Evolutionary conservation across 2,329 filamentous ascomycete genomes (phyloP).

Genomic region (Ceratocystis papillata): DNA sequence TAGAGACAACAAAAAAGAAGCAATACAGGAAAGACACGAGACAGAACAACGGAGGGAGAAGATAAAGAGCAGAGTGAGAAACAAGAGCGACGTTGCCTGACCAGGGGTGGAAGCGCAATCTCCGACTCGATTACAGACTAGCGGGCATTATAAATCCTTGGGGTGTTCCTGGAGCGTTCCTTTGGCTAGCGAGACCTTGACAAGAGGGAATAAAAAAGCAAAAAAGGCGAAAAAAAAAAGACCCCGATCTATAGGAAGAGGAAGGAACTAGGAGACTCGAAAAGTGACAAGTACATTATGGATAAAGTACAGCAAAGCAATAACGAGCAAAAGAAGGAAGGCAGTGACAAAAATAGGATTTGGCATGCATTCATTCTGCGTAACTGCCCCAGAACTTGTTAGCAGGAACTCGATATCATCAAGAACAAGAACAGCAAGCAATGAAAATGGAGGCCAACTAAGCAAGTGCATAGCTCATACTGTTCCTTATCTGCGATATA

Average conservation of each 20-base stretch:
- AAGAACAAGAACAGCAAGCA: too few species aligned
- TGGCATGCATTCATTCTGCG: background rate
- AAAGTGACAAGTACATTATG: background rate
- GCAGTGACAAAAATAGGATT: background rate
- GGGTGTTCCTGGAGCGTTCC: background rate
- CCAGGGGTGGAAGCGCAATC: slow-evolving; percentile 4
- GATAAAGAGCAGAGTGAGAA: background rate
- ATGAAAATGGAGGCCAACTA: too few species aligned
- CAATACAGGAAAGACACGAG: background rate
- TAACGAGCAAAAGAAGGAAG: background rate
- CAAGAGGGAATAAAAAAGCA: background rate
- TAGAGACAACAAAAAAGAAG: background rate
- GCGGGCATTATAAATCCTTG: background rate
- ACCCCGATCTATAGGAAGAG: background rate
- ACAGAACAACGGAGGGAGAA: background rate
- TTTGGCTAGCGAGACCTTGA: background rate
- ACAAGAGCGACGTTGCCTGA: background rate
- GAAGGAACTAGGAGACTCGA: background rate
- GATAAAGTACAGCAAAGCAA: background rate
- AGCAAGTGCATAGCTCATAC: too few species aligned
- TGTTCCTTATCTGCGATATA: too few species aligned
- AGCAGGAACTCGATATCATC: too few species aligned
- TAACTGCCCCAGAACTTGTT: background rate
- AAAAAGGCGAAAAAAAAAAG: background rate
- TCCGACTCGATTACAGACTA: background rate